Conservation (phyloP, 2,329 filamentous ascomycete species). For the Penicillium sp. region DNA sequence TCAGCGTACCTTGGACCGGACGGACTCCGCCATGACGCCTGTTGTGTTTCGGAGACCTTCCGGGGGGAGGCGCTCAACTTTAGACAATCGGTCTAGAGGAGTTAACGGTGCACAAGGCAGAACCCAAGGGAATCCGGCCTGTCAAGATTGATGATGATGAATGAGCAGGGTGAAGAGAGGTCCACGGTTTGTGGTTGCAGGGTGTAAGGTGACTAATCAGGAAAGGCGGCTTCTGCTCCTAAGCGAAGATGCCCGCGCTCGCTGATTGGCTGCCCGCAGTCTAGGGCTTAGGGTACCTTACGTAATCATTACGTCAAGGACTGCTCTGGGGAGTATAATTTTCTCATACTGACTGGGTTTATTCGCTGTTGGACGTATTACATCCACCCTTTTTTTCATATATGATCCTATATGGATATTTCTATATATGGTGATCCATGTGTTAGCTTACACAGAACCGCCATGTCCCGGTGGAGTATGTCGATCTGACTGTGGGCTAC, state of each 20-base stretch:
- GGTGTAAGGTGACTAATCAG: constrained; percentile 31
- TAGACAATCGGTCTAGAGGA: constrained; percentile 42
- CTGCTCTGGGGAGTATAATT: constrained; percentile 29
- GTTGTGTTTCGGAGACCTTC: constrained; percentile 48
- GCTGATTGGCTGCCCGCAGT: constrained; percentile 24
- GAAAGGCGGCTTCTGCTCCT: constrained; percentile 36
- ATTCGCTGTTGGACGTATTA: background rate
- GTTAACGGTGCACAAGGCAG: constrained; percentile 33
- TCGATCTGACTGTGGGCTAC: constrained; percentile 1
- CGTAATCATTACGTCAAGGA: constrained; percentile 31
- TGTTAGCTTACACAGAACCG: background rate
- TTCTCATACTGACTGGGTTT: background rate
- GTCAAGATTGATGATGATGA: constrained; percentile 28
- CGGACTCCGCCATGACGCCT: constrained; percentile 51
- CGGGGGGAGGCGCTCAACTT: constrained; percentile 47
- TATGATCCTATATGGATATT: background rate
- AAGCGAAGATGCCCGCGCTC: constrained; percentile 34
- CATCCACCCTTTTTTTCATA: background rate
- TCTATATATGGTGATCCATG: background rate
- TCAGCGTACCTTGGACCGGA: constrained; percentile 52
- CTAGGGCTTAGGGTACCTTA: constrained; percentile 44
- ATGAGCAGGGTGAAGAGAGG: constrained; percentile 28
- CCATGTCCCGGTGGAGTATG: constrained; percentile 1
- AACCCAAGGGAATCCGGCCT: constrained; percentile 33
- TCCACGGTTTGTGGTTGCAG: constrained; percentile 36